Evolutionary conservation across 768 basidiomycete species (phyloP).

Genomic region (Boletus subparvulus): DNA sequence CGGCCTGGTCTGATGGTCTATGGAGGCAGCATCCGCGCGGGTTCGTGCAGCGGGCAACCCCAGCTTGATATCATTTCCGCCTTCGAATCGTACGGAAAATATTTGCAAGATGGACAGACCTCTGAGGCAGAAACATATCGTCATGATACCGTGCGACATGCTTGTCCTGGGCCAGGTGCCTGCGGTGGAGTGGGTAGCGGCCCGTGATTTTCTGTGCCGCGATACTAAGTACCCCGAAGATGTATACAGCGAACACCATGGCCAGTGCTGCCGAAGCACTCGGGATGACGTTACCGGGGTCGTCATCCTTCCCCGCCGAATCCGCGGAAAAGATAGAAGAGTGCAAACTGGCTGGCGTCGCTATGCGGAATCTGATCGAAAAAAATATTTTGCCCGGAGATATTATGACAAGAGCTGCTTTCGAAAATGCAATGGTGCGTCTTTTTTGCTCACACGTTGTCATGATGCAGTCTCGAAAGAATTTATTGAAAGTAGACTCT

Average conservation of each 20-base stretch:
- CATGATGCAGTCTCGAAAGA: conserved; percentile 6
- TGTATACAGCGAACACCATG: conserved; percentile 99
- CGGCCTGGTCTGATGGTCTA: conserved; percentile 98
- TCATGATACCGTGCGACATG: conserved; percentile 84
- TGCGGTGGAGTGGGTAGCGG: conserved; percentile 86
- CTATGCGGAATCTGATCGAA: conserved; percentile 85
- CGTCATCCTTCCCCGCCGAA: conserved; percentile 95
- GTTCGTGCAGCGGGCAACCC: conserved; percentile 84
- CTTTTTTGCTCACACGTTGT: conserved; percentile 5
- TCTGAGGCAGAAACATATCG: conserved; percentile 78
- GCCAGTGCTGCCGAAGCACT: conserved; percentile 92
- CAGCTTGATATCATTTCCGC: conserved; percentile 95
- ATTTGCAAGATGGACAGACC: conserved; percentile 86
- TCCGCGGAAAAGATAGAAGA: conserved; percentile 86
- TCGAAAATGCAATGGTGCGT: conserved; percentile 94
- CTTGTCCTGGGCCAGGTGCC: conserved; percentile 97
- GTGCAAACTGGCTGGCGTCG: conserved; percentile 73
- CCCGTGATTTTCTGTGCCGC: neutral
- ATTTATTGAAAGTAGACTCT: conserved; percentile 57
- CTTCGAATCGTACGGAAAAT: conserved; percentile 97
- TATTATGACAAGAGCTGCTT: conserved; percentile 96
- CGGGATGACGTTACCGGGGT: conserved; percentile 95
- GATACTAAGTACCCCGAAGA: conserved; percentile 45
- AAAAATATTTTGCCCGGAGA: conserved; percentile 91
- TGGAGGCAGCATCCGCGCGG: conserved; percentile 91